Percentiles rank a stretch among this genome's conserved stretches.
These are phyloP conservation scores for Poronia punctata DNA, from an alignment of 495 filamentous ascomycete genomes.

Conservation along the genomic window DNA sequence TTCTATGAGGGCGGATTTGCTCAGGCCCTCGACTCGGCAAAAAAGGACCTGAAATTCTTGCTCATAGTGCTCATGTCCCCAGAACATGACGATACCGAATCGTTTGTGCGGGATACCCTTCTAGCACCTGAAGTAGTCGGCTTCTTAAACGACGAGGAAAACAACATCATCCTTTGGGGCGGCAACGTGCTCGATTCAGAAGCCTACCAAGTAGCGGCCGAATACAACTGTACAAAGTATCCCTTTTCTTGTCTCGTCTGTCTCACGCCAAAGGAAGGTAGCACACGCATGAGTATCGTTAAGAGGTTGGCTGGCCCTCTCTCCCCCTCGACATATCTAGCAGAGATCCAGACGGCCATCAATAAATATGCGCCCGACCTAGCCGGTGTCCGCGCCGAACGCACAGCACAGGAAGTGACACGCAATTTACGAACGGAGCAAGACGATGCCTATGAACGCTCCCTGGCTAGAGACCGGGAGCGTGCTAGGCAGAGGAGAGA, in stretches of 20 bases:
- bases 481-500: constrained; percentile 66
- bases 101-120: constrained; percentile 79
- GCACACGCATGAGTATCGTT: constrained; percentile 80
- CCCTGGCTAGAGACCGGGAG: constrained; percentile 79
- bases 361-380: constrained; percentile 63
- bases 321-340: constrained; percentile 57
- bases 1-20: constrained; percentile 86
- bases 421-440: constrained; percentile 75
- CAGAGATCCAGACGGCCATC: constrained; percentile 63
- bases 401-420: constrained; percentile 69
- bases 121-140: constrained; percentile 62
- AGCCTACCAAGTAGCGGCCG: constrained; percentile 80
- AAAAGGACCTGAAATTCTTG: constrained; percentile 84
- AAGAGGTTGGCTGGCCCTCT: constrained; percentile 65
- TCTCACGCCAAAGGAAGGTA: constrained; percentile 72
- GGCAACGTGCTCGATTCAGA: constrained; percentile 89
- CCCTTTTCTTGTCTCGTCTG: constrained; percentile 80
- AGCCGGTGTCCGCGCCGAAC: constrained; percentile 55
- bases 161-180: constrained; percentile 81
- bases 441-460: constrained; percentile 86
- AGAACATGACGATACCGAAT: constrained; percentile 84
- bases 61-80: constrained; percentile 78
- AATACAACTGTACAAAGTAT: constrained; percentile 80
- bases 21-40: constrained; percentile 78
- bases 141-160: constrained; percentile 63